phyloP scores from a whole-genome alignment of 768 basidiomycete species.

The Kwoniella dendrophila region DNA sequence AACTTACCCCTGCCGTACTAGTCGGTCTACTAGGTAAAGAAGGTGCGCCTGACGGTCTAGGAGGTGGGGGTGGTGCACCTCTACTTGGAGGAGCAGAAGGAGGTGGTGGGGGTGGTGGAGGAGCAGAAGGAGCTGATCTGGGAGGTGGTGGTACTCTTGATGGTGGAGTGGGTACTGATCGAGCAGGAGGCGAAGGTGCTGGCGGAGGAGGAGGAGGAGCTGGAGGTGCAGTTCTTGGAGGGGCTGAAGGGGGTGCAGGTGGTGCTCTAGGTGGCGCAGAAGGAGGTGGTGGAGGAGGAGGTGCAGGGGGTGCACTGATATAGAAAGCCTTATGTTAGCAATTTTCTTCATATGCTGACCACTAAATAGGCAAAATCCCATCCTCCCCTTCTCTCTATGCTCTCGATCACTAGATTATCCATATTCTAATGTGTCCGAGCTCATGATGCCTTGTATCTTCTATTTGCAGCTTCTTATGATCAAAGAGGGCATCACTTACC shows the following conservation, averaged over 20 bases:
- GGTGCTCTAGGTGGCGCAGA: conserved; percentile 41
- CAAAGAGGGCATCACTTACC: conserved; percentile 21
- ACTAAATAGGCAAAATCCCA: no score
- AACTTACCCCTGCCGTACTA: conserved; percentile 22
- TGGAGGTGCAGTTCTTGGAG: conserved; percentile 29
- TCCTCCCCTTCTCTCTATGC: no score
- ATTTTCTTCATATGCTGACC: no score
- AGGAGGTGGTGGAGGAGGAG: no score
- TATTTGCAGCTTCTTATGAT: no score
- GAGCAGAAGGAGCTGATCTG: conserved; percentile 43
- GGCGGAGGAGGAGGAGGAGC: conserved; percentile 28
- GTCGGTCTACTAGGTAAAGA: conserved; percentile 22
- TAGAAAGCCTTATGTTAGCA: no score
- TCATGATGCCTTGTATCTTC: no score
- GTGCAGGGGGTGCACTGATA: conserved; percentile 51
- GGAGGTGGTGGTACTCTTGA: conserved; percentile 37
- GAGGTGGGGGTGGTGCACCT: conserved; percentile 22
- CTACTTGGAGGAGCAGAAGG: conserved; percentile 14
- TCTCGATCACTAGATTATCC: no score
- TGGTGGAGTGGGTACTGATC: conserved; percentile 43
- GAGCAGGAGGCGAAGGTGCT: conserved; percentile 50
- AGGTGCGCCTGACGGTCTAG: conserved; percentile 23
- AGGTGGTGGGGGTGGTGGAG: conserved; percentile 29
- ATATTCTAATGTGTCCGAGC: no score
- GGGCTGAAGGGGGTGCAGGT: conserved; percentile 50